phyloP scores from a whole-genome alignment of 2,329 filamentous ascomycete genomes.

The Clonostachys sp. region DNA sequence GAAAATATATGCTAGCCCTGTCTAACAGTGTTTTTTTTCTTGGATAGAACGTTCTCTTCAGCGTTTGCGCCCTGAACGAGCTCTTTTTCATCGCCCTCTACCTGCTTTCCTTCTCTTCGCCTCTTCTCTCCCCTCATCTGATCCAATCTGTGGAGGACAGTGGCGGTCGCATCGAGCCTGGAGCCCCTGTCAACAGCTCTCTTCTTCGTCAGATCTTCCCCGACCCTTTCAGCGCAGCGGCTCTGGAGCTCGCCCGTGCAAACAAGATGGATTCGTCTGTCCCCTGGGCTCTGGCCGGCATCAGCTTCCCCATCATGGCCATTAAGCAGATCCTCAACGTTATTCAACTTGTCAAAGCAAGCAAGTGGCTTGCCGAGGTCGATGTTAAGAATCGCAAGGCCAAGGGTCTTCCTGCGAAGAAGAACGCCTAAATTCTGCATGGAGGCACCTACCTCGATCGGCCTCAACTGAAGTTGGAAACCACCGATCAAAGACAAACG shows the following conservation, averaged over 20 bases:
- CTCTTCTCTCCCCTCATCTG: conserved; percentile 80
- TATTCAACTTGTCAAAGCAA: conserved; percentile 89
- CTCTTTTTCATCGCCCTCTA: conserved; percentile 98
- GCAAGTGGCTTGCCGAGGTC: conserved; percentile 88
- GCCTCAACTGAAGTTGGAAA: no score
- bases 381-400: conserved; percentile 62
- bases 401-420: conserved; percentile 46
- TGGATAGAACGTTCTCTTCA: conserved; percentile 77
- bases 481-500: no score
- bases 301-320: conserved; percentile 83
- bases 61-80: conserved; percentile 88
- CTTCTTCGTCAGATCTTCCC: conserved; percentile 73
- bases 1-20: neutral
- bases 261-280: conserved; percentile 81
- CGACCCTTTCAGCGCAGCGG: conserved; percentile 86
- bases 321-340: conserved; percentile 93
- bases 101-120: conserved; percentile 93
- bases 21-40: neutral
- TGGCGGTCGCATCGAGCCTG: conserved; percentile 53
- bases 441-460: no score
- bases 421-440: conserved; percentile 2
- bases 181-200: conserved; percentile 65
- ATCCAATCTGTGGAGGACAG: conserved; percentile 55
- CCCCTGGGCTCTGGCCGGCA: conserved; percentile 67
- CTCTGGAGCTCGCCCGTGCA: conserved; percentile 85